Evolutionary conservation across 1,139 yeast genomes (phyloP), one percentile per base, ranked within the genome.

Genomic region (Taphrina wiesneri): DNA sequence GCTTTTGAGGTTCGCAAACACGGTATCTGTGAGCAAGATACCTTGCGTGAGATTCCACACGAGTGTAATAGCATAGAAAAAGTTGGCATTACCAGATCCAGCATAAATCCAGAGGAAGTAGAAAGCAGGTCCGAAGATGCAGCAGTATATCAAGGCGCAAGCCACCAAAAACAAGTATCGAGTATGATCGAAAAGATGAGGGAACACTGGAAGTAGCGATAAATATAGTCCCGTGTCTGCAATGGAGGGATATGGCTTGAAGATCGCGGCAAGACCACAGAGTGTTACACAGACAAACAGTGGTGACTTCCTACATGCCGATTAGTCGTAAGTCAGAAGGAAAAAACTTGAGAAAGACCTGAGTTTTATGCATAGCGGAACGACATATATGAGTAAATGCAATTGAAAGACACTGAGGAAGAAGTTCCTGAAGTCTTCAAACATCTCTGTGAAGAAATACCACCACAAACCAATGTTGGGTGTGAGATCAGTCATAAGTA

Each of bases 381-480:
- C 69, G 2, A 88, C 80, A 74, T 89, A 89, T 1, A 87, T 77
- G 34, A 84, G 78, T n/a, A 86, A 77, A 76, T 86, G 90, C 56
- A 92, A 73, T 73, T 91, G 93, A 82, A 92, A 95, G 30, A 91
- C 86, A 11, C 91, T 86, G 49, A 87, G 79, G 78, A 89, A 93
- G 74, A 93, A 91, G 19, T 90, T 86, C 32, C 88, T 83, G 80
- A 93, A 93, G 73, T 86, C 89, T 66, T 87, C 95, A 77, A 93
- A 93, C 86, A 93, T 89, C 75, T 93, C 99, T 32, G 95, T 88
- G 79, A 93, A 93, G 72, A 92, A 85, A 78, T 93, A 93, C 99
- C 99, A 93, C 99, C 99, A 93, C 46, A 93, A 80, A 0, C 99
- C 99, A 70, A 93, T 77, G 75, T 91, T 91, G 25, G 97, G 96